Evolutionary conservation across 2,329 filamentous ascomycete species (phyloP).

Genomic region (Diaporthe sp.): DNA sequence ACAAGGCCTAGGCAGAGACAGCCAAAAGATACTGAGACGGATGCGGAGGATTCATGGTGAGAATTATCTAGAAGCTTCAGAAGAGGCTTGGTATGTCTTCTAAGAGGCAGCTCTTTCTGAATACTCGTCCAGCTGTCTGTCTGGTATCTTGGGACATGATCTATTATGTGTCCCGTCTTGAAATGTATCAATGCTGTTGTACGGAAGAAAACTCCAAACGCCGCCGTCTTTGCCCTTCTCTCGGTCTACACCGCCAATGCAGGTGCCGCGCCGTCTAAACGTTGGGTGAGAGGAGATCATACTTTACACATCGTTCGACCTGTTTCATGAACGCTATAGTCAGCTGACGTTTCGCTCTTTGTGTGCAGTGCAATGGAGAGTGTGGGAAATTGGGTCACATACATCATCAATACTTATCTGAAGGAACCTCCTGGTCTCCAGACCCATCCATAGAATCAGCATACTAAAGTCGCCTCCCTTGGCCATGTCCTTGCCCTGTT

Average conservation of each 20-base stretch:
- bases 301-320: conserved; percentile 92
- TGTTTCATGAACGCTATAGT: conserved; percentile 49
- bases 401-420: conserved; percentile 92
- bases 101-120: neutral
- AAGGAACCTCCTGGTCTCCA: conserved; percentile 90
- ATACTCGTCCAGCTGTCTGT: neutral
- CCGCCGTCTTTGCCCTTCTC: conserved; percentile 10
- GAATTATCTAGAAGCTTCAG: neutral
- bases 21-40: neutral
- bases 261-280: conserved; percentile 63
- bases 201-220: conserved; percentile 7
- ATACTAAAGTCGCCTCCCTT: conserved; percentile 84
- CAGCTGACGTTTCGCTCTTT: conserved; percentile 2
- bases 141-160: neutral
- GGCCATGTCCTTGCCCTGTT: conserved; percentile 78
- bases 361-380: conserved; percentile 20
- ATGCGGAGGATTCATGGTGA: neutral
- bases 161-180: neutral
- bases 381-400: conserved; percentile 53
- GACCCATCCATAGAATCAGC: conserved; percentile 90
- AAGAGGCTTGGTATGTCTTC: neutral
- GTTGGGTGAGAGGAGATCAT: conserved; percentile 89
- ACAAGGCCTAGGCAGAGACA: neutral
- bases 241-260: neutral
- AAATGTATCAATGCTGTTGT: neutral